Conservation (phyloP, 2,329 filamentous ascomycete species). For the Intubia oerlemansii region DNA sequence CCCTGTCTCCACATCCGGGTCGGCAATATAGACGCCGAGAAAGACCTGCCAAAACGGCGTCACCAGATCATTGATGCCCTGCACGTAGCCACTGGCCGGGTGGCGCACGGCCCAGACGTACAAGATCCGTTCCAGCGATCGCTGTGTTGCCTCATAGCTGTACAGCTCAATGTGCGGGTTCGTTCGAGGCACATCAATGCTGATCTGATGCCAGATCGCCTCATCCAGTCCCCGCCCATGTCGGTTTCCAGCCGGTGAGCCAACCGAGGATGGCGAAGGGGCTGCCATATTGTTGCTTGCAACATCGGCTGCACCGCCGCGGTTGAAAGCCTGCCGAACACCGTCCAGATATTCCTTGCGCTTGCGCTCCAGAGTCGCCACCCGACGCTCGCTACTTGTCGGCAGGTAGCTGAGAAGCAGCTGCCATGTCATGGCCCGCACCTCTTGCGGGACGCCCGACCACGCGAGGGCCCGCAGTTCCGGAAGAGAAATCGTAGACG, state of each 20-base stretch:
- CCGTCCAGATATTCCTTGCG: constrained; percentile 93
- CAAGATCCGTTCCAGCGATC: constrained; percentile 80
- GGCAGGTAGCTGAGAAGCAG: constrained; percentile 85
- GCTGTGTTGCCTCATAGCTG: constrained; percentile 85
- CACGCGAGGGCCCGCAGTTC: constrained; percentile 76
- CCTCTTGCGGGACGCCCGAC: constrained; percentile 87
- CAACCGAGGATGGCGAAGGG: too few species aligned
- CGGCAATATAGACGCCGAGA: constrained; percentile 82
- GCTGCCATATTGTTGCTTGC: too few species aligned
- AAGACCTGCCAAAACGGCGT: constrained; percentile 98
- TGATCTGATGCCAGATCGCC: constrained; percentile 98
- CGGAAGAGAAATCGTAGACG: constrained; percentile 67
- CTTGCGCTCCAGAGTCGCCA: constrained; percentile 79
- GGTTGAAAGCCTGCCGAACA: constrained; percentile 50
- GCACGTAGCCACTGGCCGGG: constrained; percentile 91
- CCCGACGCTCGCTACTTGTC: constrained; percentile 83
- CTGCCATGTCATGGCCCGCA: constrained; percentile 98
- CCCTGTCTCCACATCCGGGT: constrained; percentile 72
- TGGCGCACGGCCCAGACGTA: constrained; percentile 97
- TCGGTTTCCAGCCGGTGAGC: too few species aligned
- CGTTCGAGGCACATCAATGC: constrained; percentile 89
- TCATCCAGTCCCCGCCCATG: constrained; percentile 49
- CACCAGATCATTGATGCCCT: constrained; percentile 95
- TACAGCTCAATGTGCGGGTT: constrained; percentile 93
- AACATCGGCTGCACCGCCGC: too few species aligned